Evolutionary conservation across 75 land plant species (phyloP), one percentile per base, ranked within the genome.

Genomic region (Selaginella moellendorffii): DNA sequence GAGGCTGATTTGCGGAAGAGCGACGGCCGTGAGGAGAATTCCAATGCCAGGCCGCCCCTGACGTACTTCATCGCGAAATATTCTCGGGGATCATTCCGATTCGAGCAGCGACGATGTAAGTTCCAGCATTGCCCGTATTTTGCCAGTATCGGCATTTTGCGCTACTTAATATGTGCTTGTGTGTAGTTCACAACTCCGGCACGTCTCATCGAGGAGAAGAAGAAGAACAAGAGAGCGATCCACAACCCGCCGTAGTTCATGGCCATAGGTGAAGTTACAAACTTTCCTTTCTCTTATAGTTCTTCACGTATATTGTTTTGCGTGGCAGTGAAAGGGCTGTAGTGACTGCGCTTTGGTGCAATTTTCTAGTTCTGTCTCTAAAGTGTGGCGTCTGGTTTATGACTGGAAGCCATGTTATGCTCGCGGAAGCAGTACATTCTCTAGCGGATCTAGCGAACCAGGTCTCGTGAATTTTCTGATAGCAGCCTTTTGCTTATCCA

Each of bases 401-500:
- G 52, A 93, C 90, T 54, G 73, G 88, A 17, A 93, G 98, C 68
- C 98, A 93, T 85, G 98, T 93, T 25, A 93, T 93, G 87, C 68
- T 93, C 28, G 98, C 98, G 46, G 98, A 93, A 77, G 78, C 83
- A 31, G 84, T 92, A 25, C 97, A 92, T 62, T 88, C 97, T 27
- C 74, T 80, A 53, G 95, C 98, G 53, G 98, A 93, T 70, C 81
- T 88, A 73, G 89, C 95, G 61, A 93, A 93, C 75, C 98, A 93
- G 96, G 98, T 88, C 73, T n/a, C 22, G 28, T 73, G 46, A 36
- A 36, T 36, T 36, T 36, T 5, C 46, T 36, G 46, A 14, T n/a
- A n/a, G n/a, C n/a, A n/a, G n/a, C n/a, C n/a, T n/a, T n/a, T n/a
- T n/a, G n/a, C n/a, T n/a, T n/a, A n/a, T n/a, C n/a, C n/a, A n/a